These are phyloP conservation scores for Anthoceros angustus DNA, from an alignment of 225 moss, liverwort and hornwort genomes.

Conservation along the genomic window DNA sequence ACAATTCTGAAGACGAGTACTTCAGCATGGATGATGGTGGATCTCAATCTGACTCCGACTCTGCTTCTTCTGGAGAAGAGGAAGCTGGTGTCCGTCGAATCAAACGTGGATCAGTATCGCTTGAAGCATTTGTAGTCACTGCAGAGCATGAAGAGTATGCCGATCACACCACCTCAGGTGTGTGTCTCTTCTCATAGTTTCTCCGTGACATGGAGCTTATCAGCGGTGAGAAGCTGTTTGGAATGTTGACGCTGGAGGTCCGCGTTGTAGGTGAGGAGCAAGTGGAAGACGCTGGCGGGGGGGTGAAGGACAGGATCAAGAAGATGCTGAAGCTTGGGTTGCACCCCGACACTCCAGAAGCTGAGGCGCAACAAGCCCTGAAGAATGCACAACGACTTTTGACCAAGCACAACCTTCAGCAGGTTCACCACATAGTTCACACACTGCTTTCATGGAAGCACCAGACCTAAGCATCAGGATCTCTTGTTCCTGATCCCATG, in stretches of 20 bases:
- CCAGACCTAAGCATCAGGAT: background rate
- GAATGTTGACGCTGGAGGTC: background rate
- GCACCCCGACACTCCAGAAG: slow-evolving; percentile 33
- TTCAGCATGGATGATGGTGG: background rate
- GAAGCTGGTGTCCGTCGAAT: slow-evolving; percentile 24
- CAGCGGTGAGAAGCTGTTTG: background rate
- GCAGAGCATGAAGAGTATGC: slow-evolving; percentile 19
- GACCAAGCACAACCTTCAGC: slow-evolving; percentile 32
- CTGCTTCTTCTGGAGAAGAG: slow-evolving; percentile 14
- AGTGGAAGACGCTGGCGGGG: slow-evolving; percentile 13
- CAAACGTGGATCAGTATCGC: slow-evolving; percentile 24
- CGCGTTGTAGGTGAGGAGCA: slow-evolving; percentile 8
- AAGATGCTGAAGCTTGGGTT: slow-evolving; percentile 40
- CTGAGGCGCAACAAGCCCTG: slow-evolving; percentile 39
- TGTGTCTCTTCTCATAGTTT: background rate
- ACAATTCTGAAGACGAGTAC: background rate
- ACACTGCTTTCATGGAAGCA: background rate
- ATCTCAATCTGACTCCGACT: slow-evolving; percentile 6
- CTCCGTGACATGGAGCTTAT: background rate
- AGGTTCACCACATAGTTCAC: slow-evolving; percentile 9
- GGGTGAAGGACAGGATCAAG: slow-evolving; percentile 25
- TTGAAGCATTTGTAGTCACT: slow-evolving; percentile 38
- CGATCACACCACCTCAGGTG: slow-evolving; percentile 14
- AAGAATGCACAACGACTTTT: slow-evolving; percentile 37
- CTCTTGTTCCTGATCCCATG: background rate